Evolutionary conservation across 805 yeast species (phyloP).

Genomic region (Cyberlindnera samutprakarnensis): DNA sequence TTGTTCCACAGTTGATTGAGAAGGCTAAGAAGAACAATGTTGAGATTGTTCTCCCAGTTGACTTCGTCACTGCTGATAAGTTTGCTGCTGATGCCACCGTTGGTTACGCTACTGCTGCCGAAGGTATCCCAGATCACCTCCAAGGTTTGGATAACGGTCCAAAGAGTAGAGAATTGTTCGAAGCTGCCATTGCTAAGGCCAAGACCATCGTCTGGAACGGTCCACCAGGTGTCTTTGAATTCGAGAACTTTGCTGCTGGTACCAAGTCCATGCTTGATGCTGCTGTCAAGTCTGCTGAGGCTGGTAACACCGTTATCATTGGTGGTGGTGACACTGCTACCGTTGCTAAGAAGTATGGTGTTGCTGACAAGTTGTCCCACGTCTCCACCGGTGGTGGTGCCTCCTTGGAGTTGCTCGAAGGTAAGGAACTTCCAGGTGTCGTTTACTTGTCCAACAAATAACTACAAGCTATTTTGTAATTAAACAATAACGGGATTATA

Average conservation of each 20-base stretch:
- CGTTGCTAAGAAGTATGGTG: constrained; percentile 97
- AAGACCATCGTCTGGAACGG: constrained; percentile 99
- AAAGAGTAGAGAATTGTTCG: constrained; percentile 73
- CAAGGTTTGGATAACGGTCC: constrained; percentile 97
- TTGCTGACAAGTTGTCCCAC: constrained; percentile 91
- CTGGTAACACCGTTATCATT: constrained; percentile 90
- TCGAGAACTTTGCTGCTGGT: constrained; percentile 85
- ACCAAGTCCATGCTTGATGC: constrained; percentile 88
- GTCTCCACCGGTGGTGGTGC: constrained; percentile 99
- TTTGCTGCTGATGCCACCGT: constrained; percentile 87
- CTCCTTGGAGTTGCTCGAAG: constrained; percentile 95
- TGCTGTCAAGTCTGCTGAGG: constrained; percentile 75
- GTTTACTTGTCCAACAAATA: constrained; percentile 77
- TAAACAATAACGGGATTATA: too few relatives aligned
- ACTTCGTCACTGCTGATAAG: constrained; percentile 91
- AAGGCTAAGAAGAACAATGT: constrained; percentile 97
- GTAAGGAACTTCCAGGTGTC: constrained; percentile 98
- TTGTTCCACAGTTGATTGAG: constrained; percentile 84
- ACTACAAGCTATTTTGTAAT: too few relatives aligned
- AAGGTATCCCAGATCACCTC: constrained; percentile 93
- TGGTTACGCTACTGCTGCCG: constrained; percentile 77
- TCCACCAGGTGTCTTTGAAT: constrained; percentile 99
- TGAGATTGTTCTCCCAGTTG: constrained; percentile 89
- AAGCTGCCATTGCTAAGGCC: constrained; percentile 79
- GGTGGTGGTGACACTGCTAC: constrained; percentile 99